Percentiles rank a stretch among this genome's conserved stretches.
Evolutionary conservation across 495 filamentous ascomycete species (phyloP).

Genomic region (Tuber aestivum): DNA sequence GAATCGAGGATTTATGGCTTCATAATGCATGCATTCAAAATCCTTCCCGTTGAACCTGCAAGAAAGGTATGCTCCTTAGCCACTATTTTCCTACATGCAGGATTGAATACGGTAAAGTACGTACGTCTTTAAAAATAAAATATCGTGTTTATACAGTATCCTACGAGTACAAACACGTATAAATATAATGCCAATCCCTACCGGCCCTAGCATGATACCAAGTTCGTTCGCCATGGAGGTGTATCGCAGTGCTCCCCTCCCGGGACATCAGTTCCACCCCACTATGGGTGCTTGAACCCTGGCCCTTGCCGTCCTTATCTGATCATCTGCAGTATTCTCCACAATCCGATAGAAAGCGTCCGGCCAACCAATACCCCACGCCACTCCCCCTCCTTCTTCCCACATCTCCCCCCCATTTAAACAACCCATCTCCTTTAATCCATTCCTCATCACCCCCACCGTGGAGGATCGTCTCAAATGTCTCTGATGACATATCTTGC

Average conservation of each 20-base stretch:
- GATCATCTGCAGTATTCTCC: background rate
- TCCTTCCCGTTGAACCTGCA: too few species aligned
- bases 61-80: too few species aligned
- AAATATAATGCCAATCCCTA: too few species aligned
- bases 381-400: background rate
- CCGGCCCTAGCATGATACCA: too few species aligned
- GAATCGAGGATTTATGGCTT: too few species aligned
- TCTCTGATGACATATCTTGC: conserved; percentile 54
- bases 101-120: too few species aligned
- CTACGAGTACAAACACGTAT: too few species aligned
- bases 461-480: conserved; percentile 15
- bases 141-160: too few species aligned
- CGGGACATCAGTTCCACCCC: background rate
- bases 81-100: too few species aligned
- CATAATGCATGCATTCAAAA: too few species aligned
- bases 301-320: background rate
- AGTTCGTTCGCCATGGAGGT: too few species aligned
- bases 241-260: background rate
- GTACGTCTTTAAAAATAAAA: too few species aligned
- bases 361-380: background rate
- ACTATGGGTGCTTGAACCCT: background rate
- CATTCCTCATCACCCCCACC: background rate
- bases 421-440: background rate
- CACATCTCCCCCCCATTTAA: background rate
- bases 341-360: background rate